These are phyloP conservation scores for Pythium rhizo-oryzae DNA, from an alignment of 352 stramenopile genomes.

Conservation along the genomic window DNA sequence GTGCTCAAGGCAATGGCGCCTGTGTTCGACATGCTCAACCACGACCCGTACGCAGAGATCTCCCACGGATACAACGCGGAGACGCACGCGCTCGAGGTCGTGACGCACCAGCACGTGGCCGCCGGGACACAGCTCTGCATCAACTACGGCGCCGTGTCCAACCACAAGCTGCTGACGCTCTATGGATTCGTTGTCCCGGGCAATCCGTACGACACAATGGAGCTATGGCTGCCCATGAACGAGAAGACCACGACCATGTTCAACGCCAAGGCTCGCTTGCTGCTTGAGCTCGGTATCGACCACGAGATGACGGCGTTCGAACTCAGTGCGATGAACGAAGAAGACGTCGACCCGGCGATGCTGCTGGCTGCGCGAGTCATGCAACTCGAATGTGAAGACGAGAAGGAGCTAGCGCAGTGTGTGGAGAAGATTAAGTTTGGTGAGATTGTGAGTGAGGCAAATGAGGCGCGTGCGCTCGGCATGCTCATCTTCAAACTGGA, in stretches of 20 bases:
- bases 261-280: constrained; percentile 45
- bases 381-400: constrained; percentile 55
- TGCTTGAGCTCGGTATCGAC: constrained; percentile 58
- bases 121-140: constrained; percentile 78
- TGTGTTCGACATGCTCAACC: constrained; percentile 89
- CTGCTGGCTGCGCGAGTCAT: constrained; percentile 66
- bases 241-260: constrained; percentile 44
- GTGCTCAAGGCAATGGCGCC: constrained; percentile 80
- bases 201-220: constrained; percentile 74
- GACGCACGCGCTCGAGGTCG: constrained; percentile 57
- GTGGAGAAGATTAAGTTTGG: constrained; percentile 53
- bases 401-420: constrained; percentile 38
- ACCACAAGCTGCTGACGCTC: constrained; percentile 80
- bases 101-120: constrained; percentile 74
- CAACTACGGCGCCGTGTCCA: constrained; percentile 81
- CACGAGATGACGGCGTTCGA: constrained; percentile 67
- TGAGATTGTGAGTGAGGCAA: constrained; percentile 53
- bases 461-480: constrained; percentile 55
- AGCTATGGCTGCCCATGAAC: constrained; percentile 77
- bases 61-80: constrained; percentile 64
- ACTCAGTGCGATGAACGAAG: constrained; percentile 49
- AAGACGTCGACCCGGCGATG: constrained; percentile 58
- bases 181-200: constrained; percentile 78
- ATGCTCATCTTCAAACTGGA: constrained; percentile 67
- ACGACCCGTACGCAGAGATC: constrained; percentile 77